Conservation (phyloP, 108 stramenopile genomes). For the Stephanodiscus minutulus region DNA sequence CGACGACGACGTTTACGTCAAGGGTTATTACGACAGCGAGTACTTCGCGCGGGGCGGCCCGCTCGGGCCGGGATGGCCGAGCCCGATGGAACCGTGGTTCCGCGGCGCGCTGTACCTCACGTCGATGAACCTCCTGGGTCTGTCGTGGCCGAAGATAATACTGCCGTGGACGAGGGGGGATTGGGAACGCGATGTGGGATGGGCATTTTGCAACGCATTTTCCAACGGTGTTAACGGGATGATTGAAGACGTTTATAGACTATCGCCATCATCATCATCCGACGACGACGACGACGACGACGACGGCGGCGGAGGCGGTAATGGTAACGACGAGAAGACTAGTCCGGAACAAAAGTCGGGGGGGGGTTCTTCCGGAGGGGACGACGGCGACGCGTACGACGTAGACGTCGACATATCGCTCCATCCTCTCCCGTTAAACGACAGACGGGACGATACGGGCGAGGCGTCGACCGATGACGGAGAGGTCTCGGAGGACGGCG, state of each 20-base stretch:
- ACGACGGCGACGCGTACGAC: conserved; percentile 21
- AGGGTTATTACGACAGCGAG: conserved; percentile 16
- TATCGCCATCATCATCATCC: background rate
- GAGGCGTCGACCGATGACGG: background rate
- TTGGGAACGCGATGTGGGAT: conserved; percentile 34
- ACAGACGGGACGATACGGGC: background rate
- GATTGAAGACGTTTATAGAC: conserved; percentile 25
- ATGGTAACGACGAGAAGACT: too few species aligned
- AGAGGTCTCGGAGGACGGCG: conserved; percentile 9
- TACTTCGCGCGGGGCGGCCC: conserved; percentile 42
- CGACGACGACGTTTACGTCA: conserved; percentile 6
- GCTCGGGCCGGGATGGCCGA: conserved; percentile 37
- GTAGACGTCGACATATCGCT: conserved; percentile 21
- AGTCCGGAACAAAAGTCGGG: background rate
- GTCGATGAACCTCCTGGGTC: conserved; percentile 30
- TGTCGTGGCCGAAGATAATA: conserved; percentile 13
- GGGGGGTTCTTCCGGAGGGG: too few species aligned
- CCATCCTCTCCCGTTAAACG: conserved; percentile 9
- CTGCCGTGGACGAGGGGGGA: conserved; percentile 30
- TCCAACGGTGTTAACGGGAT: conserved; percentile 36
- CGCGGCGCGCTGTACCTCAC: conserved; percentile 10
- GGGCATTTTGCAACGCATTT: conserved; percentile 39
- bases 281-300: conserved; percentile 5
- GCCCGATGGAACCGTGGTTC: conserved; percentile 40
- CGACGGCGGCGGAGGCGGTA: too few species aligned